Evolutionary conservation across 1,139 yeast genomes (phyloP).

Genomic region (Debaryomyces coudertii): DNA sequence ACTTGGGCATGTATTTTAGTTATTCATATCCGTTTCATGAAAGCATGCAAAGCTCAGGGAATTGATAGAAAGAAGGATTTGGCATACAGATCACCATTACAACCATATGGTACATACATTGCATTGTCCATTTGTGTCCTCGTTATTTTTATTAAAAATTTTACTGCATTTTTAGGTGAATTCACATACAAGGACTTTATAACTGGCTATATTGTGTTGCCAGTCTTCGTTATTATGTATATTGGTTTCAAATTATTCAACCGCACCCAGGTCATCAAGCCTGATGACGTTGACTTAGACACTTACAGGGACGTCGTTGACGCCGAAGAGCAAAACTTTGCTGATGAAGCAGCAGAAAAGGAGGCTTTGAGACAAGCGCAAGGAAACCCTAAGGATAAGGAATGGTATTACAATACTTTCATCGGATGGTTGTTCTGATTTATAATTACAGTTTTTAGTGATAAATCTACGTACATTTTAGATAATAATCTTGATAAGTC

Average conservation of each 20-base stretch:
- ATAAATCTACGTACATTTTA: conserved; percentile 1
- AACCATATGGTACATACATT: conserved; percentile 65
- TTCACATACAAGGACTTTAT: conserved; percentile 67
- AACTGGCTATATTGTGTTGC: conserved; percentile 79
- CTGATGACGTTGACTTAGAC: conserved; percentile 64
- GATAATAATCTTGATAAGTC: not conserved
- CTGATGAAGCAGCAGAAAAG: conserved; percentile 46
- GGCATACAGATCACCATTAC: conserved; percentile 65
- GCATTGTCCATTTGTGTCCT: conserved; percentile 57
- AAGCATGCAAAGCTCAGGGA: conserved; percentile 70
- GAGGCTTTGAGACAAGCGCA: conserved; percentile 51
- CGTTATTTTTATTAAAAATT: conserved; percentile 70
- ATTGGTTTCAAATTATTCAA: conserved; percentile 60
- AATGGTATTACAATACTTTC: conserved; percentile 60
- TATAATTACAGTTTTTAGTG: not conserved
- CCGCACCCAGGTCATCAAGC: conserved; percentile 54
- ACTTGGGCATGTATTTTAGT: conserved; percentile 70
- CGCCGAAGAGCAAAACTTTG: conserved; percentile 63
- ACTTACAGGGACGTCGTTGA: conserved; percentile 69
- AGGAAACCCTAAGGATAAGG: conserved; percentile 43
- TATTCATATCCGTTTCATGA: conserved; percentile 65
- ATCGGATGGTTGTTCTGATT: conserved; percentile 56
- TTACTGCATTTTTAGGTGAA: conserved; percentile 65
- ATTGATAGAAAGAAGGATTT: conserved; percentile 42
- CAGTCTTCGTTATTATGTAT: conserved; percentile 58